A percentile compares a stretch with the other conserved stretches of the same genome.
These are phyloP conservation scores for Leccinum imitatum DNA, from an alignment of 768 basidiomycete species.

Conservation along the genomic window DNA sequence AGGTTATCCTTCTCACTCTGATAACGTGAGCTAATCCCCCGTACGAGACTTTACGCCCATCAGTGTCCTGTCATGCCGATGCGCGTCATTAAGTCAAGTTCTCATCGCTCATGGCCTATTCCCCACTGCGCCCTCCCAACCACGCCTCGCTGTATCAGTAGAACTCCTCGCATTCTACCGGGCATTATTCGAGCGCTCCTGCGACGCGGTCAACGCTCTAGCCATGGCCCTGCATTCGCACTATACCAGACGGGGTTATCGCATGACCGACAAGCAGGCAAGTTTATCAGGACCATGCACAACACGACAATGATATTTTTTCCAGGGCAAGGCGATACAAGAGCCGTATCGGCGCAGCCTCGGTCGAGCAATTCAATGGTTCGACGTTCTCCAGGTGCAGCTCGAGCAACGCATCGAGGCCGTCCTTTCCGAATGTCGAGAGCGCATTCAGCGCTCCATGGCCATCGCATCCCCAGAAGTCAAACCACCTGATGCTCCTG, in stretches of 20 bases:
- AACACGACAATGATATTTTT: background rate
- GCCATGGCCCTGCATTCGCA: background rate
- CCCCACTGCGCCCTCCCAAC: conserved; percentile 2
- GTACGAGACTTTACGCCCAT: background rate
- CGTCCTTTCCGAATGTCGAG: too few species aligned
- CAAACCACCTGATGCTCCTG: too few species aligned
- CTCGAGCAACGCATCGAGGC: conserved; percentile 10
- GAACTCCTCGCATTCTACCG: conserved; percentile 18
- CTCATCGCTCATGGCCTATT: background rate
- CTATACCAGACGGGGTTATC: conserved; percentile 16
- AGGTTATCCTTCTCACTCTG: background rate
- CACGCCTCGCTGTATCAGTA: conserved; percentile 23
- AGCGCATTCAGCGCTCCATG: too few species aligned
- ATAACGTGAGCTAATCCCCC: background rate
- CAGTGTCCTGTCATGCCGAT: background rate
- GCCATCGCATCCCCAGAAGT: too few species aligned
- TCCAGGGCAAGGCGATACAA: conserved; percentile 23
- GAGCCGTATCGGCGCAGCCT: conserved; percentile 36
- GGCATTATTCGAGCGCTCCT: conserved; percentile 38
- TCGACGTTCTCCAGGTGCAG: conserved; percentile 18
- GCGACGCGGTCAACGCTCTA: conserved; percentile 25
- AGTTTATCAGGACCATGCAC: background rate
- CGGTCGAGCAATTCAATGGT: conserved; percentile 31
- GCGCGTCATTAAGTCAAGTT: background rate
- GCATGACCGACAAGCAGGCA: conserved; percentile 2